phyloP scores from a whole-genome alignment of 1,284 basidiomycete species.

The Malassezia globosa region DNA sequence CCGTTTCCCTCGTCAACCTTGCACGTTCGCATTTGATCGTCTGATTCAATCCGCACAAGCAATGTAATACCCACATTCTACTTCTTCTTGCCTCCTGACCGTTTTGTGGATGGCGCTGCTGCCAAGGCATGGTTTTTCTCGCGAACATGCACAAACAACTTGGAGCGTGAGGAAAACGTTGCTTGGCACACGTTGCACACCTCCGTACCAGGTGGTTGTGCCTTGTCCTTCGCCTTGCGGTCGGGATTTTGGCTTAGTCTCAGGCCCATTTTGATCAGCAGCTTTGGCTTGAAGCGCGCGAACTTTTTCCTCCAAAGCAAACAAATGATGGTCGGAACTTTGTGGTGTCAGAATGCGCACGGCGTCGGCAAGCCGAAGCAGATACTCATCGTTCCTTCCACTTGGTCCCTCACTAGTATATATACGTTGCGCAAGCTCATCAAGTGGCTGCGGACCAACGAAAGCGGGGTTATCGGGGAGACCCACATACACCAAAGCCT shows the following conservation, averaged over 20 bases:
- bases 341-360: slow-evolving; percentile 61
- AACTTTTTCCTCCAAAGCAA: slow-evolving; percentile 57
- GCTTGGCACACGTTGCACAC: slow-evolving; percentile 63
- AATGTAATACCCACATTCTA: slow-evolving; percentile 48
- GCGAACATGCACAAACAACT: slow-evolving; percentile 65
- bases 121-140: slow-evolving; percentile 64
- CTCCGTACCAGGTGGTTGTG: slow-evolving; percentile 40
- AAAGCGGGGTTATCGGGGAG: slow-evolving; percentile 67
- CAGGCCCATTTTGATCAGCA: not conserved
- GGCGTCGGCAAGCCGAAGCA: slow-evolving; percentile 61
- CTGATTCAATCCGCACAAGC: not conserved
- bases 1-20: not conserved
- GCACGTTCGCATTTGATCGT: not conserved
- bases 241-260: slow-evolving; percentile 12
- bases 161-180: slow-evolving; percentile 62
- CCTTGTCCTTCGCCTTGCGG: slow-evolving; percentile 12
- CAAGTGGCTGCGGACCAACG: slow-evolving; percentile 66
- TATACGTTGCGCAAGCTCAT: slow-evolving; percentile 58
- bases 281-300: slow-evolving; percentile 20
- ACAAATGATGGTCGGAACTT: slow-evolving; percentile 65
- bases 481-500: slow-evolving; percentile 61
- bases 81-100: slow-evolving; percentile 60
- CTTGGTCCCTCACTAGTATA: slow-evolving; percentile 67
- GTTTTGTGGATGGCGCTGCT: too few relatives aligned
- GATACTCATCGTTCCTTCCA: slow-evolving; percentile 70